A percentile compares a stretch with the other conserved stretches of the same genome.
Conservation (phyloP, 2,329 filamentous ascomycete species). For the Sporothrix luriei region DNA sequence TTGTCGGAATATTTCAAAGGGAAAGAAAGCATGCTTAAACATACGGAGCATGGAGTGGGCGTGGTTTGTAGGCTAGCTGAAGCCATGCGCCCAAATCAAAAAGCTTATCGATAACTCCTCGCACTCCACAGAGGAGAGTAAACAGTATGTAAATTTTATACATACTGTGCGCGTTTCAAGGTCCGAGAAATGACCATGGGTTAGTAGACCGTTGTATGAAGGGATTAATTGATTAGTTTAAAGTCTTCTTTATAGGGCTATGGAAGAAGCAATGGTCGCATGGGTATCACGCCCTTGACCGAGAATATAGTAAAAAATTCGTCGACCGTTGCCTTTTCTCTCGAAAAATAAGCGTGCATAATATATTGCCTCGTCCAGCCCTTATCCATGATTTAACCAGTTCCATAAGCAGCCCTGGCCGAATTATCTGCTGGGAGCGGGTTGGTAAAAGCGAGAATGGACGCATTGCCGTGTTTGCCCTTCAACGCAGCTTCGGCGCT, state of each 20-base stretch:
- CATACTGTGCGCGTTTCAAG: not conserved
- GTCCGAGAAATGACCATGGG: no score
- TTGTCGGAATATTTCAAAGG: no score
- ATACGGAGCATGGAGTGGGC: no score
- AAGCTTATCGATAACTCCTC: constrained; percentile 30
- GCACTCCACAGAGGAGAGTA: no score
- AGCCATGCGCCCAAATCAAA: not conserved
- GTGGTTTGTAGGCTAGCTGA: not conserved
- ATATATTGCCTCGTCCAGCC: no score
- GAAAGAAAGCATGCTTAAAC: not conserved
- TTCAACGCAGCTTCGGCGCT: constrained; percentile 60
- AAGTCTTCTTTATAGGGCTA: no score
- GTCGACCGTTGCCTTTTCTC: no score
- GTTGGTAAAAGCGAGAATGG: constrained; percentile 49
- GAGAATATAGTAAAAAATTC: not conserved
- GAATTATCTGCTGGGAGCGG: constrained; percentile 1
- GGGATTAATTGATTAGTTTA: no score
- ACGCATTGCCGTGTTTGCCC: constrained; percentile 40
- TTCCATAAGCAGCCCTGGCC: constrained; percentile 9
- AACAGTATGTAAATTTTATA: not conserved
- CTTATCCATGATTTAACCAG: not conserved
- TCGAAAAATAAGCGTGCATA: no score
- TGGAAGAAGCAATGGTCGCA: no score
- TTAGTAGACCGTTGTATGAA: no score
- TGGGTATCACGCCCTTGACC: not conserved